These are phyloP conservation scores for Strobilomyces dryophilus DNA, from an alignment of 768 basidiomycete genomes.

Conservation along the genomic window DNA sequence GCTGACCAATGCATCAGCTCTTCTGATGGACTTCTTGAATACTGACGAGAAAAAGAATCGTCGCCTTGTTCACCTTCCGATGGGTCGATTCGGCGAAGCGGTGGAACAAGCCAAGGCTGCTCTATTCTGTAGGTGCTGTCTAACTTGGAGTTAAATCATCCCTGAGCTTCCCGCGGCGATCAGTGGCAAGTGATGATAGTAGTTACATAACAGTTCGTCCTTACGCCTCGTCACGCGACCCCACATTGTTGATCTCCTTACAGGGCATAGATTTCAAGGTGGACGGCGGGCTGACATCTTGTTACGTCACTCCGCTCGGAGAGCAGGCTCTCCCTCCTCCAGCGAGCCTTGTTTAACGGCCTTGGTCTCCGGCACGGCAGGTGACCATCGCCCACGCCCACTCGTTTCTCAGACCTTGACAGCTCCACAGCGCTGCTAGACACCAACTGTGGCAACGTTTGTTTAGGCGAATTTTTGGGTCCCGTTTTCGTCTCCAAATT, in stretches of 20 bases:
- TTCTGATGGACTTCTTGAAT: slow-evolving; percentile 98
- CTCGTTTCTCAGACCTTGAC: too few species aligned
- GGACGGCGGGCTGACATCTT: slow-evolving; percentile 88
- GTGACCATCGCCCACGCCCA: too few species aligned
- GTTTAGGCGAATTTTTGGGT: too few species aligned
- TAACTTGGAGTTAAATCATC: slow-evolving; percentile 1
- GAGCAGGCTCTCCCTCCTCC: slow-evolving; percentile 73
- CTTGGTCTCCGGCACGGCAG: too few species aligned
- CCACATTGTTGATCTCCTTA: slow-evolving; percentile 7
- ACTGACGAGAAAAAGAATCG: slow-evolving; percentile 94
- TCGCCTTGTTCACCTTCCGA: slow-evolving; percentile 85
- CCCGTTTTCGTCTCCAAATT: too few species aligned
- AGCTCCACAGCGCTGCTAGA: too few species aligned
- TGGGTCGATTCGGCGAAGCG: slow-evolving; percentile 98
- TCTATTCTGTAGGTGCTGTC: slow-evolving; percentile 76
- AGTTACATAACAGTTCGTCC: slow-evolving; percentile 86
- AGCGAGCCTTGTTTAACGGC: slow-evolving; percentile 46
- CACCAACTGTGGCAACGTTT: too few species aligned
- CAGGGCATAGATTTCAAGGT: slow-evolving; percentile 93
- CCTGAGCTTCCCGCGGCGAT: slow-evolving; percentile 2
- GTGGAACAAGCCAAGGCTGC: slow-evolving; percentile 92
- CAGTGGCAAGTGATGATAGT: slow-evolving; percentile 91
- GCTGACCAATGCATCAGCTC: slow-evolving; percentile 45
- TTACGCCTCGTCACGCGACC: neutral
- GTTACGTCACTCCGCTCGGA: slow-evolving; percentile 88